Base-by-base conservation (phyloP, 805 yeast species). In the Pichia gijzeniarum region DNA sequence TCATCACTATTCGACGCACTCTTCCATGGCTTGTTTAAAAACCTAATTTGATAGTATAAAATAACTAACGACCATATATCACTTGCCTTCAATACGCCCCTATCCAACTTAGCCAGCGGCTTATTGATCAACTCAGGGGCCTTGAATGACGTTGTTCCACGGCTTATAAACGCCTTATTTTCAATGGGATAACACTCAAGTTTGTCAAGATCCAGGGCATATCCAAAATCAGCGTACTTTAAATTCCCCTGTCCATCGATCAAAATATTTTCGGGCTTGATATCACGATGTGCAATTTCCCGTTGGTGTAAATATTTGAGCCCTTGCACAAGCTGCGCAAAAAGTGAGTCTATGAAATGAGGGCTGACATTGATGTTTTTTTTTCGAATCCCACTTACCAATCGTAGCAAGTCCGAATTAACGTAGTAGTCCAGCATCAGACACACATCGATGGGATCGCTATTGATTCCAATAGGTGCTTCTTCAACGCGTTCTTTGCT, bases 31-130 rank as follows among this genome's bases (percentile, higher is more conserved):
- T 65, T 67, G 9, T 67, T 57, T 63, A 76, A 62, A 9, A 71
- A 58, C 35, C 52, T 63, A 19, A 77, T 54, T 40, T 72, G 70
- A 50, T 74, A 70, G 52, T 75, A 77, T 6, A 73, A 52, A 8
- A 77, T 65, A 0, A 77, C 80, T 35, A 77, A 53, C 3, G 78
- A 64, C 82, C 82, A 77, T 40, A 67, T 62, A 58, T 77, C 82
- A 18, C 68, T 53, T 3, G 67, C 57, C 43, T 66, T 67, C 45
- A 69, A 67, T 40, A 65, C 49, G 7, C 38, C 40, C 20, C 32
- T 36, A 12, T 10, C 35, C 7, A 37, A 30, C n/a, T 45, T 50
- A 36, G 12, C n/a, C 3, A 17, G 14, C 2, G 22, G 31, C 14
- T 43, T 54, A 4, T 21, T 40, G 41, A 51, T 71, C 27, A 75